Evolutionary conservation across 176 grass and related monocot species (phyloP), one percentile per base, ranked within the genome.

Genomic region (Metroxylon sagu): DNA sequence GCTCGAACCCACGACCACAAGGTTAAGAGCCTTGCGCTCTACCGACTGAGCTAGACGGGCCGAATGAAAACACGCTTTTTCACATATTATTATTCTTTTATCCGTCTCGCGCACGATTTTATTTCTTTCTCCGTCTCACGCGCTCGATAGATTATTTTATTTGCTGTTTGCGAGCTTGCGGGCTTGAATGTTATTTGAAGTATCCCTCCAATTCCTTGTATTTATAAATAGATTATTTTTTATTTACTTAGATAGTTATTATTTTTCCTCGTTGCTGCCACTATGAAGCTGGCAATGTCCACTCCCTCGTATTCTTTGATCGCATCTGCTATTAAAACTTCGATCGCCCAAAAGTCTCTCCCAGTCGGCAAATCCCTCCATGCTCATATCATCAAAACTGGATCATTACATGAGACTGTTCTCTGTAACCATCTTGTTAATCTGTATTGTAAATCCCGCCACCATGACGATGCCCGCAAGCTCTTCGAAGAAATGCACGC

Each of bases 1-100:
- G 82, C 75, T 79, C 79, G 78, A 85, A 80, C 87, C 82, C 68
- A 85, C 25, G 66, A 89, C 68, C 75, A 70, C 68, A 75, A 77
- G 68, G 62, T 64, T 72, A 82, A 70, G 66, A 78, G 65, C 65
- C 65, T 71, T 65, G 79, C 60, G 71, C 71, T 70, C 71, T 75
- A 74, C 78, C 64, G 27, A 70, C 57, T 59, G 80, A 73, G 68
- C 68, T 77, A 73, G 74, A 73, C 69, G 68, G 74, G 68, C 29
- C 29, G 4, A 30, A 0, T 6, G 6, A 35, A 10, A 8, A 1
- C 0, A 23, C 1, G 21, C 21, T 23, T 23, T 23, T 23, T 23
- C 21, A 1, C 1, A 23, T 23, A 23, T 23, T 23, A 23, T 23
- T 23, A 23, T 23, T 23, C 21, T 23, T 23, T 23, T 23, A 23